A percentile compares a stretch with the other conserved stretches of the same genome.
These are phyloP conservation scores for Xylaria bambusicola DNA, from an alignment of 495 filamentous ascomycete genomes.

Conservation along the genomic window DNA sequence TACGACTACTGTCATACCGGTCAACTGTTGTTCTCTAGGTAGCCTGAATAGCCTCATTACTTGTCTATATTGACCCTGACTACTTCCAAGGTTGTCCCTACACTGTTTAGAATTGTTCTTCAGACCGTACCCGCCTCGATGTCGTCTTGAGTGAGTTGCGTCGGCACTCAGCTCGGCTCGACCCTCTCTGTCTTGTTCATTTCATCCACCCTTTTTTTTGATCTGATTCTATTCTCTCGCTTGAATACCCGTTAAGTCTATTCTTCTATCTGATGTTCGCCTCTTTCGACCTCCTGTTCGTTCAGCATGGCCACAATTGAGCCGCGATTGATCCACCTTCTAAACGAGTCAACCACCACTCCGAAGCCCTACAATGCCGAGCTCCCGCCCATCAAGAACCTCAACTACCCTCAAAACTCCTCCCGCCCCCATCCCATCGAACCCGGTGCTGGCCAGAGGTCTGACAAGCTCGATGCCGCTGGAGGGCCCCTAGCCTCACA, in stretches of 20 bases:
- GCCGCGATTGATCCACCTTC: constrained; percentile 59
- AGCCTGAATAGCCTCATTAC: neutral
- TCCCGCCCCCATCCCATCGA: constrained; percentile 45
- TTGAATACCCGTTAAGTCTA: constrained; percentile 17
- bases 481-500: constrained; percentile 30
- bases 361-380: constrained; percentile 39
- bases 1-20: neutral
- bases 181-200: neutral
- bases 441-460: constrained; percentile 42
- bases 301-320: constrained; percentile 59
- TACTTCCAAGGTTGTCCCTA: too few relatives aligned
- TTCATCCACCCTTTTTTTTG: neutral
- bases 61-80: too few relatives aligned
- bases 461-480: constrained; percentile 32
- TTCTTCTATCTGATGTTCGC: constrained; percentile 33
- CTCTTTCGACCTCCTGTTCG: constrained; percentile 27
- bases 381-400: constrained; percentile 47
- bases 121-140: neutral
- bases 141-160: constrained; percentile 5
- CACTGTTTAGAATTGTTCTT: too few relatives aligned
- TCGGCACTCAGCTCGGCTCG: constrained; percentile 10
- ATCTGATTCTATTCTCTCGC: constrained; percentile 22
- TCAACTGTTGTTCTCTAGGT: neutral
- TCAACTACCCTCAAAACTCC: constrained; percentile 41
- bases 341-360: constrained; percentile 49